phyloP scores from a whole-genome alignment of 1,139 yeast species.

The Yamadazyma membranifaciens region DNA sequence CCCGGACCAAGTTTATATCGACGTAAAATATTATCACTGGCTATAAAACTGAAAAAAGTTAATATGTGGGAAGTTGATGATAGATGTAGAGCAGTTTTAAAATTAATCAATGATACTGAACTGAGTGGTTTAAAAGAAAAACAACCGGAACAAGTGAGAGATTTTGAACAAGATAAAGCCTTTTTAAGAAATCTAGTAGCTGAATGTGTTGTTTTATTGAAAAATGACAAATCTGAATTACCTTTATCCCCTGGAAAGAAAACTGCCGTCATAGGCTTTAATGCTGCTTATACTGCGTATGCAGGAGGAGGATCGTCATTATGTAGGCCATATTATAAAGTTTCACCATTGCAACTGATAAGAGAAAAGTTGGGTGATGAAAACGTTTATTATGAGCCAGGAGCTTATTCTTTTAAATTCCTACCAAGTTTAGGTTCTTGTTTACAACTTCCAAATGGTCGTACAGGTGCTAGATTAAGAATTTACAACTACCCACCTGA shows the following conservation, averaged over 20 bases:
- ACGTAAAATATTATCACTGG: conserved; percentile 13
- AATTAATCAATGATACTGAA: conserved; percentile 45
- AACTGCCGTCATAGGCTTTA: conserved; percentile 38
- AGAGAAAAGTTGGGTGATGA: conserved; percentile 8
- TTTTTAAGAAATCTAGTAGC: conserved; percentile 47
- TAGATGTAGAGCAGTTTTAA: conserved; percentile 45
- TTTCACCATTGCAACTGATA: conserved; percentile 26
- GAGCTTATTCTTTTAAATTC: conserved; percentile 12
- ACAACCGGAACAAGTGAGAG: too few relatives aligned
- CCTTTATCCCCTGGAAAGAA: conserved; percentile 30
- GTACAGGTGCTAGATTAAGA: conserved; percentile 9
- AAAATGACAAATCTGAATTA: conserved; percentile 43
- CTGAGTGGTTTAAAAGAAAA: too few relatives aligned
- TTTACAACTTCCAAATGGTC: conserved; percentile 9
- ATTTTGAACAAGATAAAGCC: too few relatives aligned
- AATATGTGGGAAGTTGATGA: conserved; percentile 31
- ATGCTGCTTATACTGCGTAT: conserved; percentile 30
- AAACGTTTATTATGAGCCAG: conserved; percentile 11
- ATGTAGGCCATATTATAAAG: conserved; percentile 20
- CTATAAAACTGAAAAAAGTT: neutral
- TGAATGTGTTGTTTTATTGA: conserved; percentile 54
- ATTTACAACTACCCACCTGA: conserved; percentile 11
- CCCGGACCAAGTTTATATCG: conserved; percentile 50
- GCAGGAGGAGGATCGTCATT: conserved; percentile 40
- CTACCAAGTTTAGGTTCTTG: conserved; percentile 12